Evolutionary conservation across 1,284 basidiomycete species (phyloP), one percentile per base, ranked within the genome.

Genomic region (Ganoderma lucidum): DNA sequence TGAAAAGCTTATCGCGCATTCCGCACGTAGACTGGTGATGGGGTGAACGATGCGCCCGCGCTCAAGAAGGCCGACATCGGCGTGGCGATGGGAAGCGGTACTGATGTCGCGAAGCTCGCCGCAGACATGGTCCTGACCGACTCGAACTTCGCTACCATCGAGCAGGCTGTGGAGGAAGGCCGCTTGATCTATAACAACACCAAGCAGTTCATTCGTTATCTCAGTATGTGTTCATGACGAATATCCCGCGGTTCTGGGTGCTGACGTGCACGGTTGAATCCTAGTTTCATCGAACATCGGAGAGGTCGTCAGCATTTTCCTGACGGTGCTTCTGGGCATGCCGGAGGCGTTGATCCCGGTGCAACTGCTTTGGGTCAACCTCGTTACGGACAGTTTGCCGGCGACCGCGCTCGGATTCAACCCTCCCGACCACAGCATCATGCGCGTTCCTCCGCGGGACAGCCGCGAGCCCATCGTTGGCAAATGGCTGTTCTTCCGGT

Each of bases 341-440:
- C 97, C 98, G 23, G 98, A 99, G 81, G 97, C 97, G 65, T 85
- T 99, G 70, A 98, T 99, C 76, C 97, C 97, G 35, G 97, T 99
- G 15, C 98, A 99, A 86, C 86, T 99, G 58, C 90, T 99, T 61
- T 99, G 97, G 96, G 96, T 98, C 80, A 98, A 98, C 82, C 85
- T 97, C 69, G 94, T 97, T 71, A 98, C 96, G 62, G 96, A 97
- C 83, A 97, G 96, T 82, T 85, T 99, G 39, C 97, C 97, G 2
- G 97, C 97, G 3, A 98, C 97, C n/a, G 97, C 98, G 0, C 91
- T 99, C 44, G 97, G 97, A 55, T 99, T 99, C 86, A 99, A 99
- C 82, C 97, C 96, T 5, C 90, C 97, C 2, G 96, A 98, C 79
- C 94, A 96, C 80, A 93, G 93, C 68, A 98, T 99, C 80, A 99